These are phyloP conservation scores for Aspergillus hancockii DNA, from an alignment of 495 filamentous ascomycete genomes.

Conservation along the genomic window DNA sequence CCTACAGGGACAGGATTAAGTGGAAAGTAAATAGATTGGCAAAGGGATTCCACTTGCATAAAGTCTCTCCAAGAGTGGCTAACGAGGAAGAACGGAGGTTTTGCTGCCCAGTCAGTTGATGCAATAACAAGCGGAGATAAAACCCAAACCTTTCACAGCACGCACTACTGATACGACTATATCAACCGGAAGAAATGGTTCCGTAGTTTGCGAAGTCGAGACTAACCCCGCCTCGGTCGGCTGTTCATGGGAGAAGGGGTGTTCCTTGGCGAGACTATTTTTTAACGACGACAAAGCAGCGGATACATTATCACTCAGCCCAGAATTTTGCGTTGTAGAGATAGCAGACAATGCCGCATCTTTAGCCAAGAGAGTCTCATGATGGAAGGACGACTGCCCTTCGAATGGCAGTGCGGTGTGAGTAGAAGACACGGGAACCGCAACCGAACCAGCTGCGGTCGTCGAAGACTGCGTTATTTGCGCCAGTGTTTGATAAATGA, in stretches of 20 bases:
- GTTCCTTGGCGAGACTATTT: constrained; percentile 20
- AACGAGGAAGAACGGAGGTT: constrained; percentile 28
- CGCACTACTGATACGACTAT: constrained; percentile 26
- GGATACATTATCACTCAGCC: constrained; percentile 22
- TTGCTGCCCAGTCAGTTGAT: constrained; percentile 18
- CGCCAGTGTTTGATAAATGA: constrained; percentile 20
- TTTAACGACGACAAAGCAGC: constrained; percentile 23
- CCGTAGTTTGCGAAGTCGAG: constrained; percentile 1
- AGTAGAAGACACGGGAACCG: constrained; percentile 10
- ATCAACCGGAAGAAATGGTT: constrained; percentile 24
- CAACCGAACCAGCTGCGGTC: constrained; percentile 1
- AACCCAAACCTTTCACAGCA: constrained; percentile 23
- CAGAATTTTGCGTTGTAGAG: constrained; percentile 5
- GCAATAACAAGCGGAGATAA: no score
- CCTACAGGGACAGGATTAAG: constrained; percentile 21
- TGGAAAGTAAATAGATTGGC: constrained; percentile 30
- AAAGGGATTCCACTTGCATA: constrained; percentile 22
- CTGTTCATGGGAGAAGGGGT: neutral
- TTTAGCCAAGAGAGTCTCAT: constrained; percentile 27
- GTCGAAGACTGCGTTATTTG: constrained; percentile 18
- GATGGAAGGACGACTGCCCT: constrained; percentile 30
- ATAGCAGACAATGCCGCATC: constrained; percentile 29
- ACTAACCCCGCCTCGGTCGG: neutral
- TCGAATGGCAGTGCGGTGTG: constrained; percentile 25
- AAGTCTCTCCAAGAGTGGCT: constrained; percentile 28